A percentile compares a stretch with the other conserved stretches of the same genome.
Evolutionary conservation across 2,329 filamentous ascomycete genomes (phyloP).

Genomic region (Annulohypoxylon truncatum): DNA sequence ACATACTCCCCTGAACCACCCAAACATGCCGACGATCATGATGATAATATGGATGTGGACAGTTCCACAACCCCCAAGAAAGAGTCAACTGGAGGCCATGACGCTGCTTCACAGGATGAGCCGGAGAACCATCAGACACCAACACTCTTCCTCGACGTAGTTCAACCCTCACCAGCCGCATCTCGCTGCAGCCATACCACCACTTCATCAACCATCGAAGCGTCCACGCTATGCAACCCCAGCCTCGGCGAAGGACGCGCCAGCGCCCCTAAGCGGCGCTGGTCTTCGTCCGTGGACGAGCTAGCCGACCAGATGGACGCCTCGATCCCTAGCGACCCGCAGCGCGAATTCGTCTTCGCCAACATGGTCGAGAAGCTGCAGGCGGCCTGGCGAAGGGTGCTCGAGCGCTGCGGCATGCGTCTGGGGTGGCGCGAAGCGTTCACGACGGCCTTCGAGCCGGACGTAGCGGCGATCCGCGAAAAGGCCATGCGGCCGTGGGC

Average conservation of each 20-base stretch:
- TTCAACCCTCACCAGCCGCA: neutral
- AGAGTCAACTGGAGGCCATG: neutral
- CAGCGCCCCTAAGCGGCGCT: neutral
- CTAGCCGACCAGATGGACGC: neutral
- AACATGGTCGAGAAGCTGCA: conserved; percentile 4
- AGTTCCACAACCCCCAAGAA: neutral
- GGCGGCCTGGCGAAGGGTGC: neutral
- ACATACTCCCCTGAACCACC: neutral
- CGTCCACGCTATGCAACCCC: conserved; percentile 9
- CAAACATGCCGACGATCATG: neutral
- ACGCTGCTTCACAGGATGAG: neutral
- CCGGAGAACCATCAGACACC: neutral
- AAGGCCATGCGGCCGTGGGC: neutral
- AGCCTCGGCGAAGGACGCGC: neutral
- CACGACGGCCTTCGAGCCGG: conserved; percentile 13
- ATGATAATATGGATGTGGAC: neutral
- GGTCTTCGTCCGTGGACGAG: neutral
- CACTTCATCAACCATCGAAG: neutral
- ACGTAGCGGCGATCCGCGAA: neutral
- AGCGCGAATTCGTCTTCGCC: conserved; percentile 13
- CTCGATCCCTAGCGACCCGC: neutral
- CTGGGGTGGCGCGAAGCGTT: conserved; percentile 5
- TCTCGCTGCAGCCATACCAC: neutral
- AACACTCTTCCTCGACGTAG: neutral
- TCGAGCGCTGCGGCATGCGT: conserved; percentile 5